Evolutionary conservation across 2,329 filamentous ascomycete genomes (phyloP), one percentile per base, ranked within the genome.

Genomic region (Diaporthe citrichinensis): DNA sequence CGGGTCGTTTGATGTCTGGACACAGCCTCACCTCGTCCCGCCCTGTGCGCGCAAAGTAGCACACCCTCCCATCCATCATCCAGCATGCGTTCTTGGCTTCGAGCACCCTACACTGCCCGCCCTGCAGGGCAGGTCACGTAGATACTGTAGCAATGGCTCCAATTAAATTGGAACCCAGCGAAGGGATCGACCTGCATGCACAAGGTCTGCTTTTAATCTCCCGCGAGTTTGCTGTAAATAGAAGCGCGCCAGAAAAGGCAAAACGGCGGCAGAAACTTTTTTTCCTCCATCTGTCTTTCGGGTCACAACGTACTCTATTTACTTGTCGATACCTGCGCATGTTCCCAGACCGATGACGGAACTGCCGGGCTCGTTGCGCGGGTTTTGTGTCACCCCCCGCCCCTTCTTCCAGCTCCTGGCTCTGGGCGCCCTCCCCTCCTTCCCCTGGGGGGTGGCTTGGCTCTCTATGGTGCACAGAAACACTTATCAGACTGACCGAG

Each of bases 161-260:
- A 69, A 69, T 69, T 46, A 69, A 69, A 55, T 53, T 69, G 65
- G 65, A 55, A 55, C 65, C 65, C 23, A n/a, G 49, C 65, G 34
- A 55, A 55, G 46, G 15, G 65, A 69, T 69, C 65, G 65, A 55
- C 65, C 23, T 55, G 49, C 65, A 69, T 55, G 65, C 46, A 69
- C 65, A 39, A 69, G 65, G 65, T 55, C 65, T 55, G 34, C 34
- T 41, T 9, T 41, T 41, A 69, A 55, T 69, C 34, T 69, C 65
- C 65, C 65, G 65, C 49, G 65, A 55, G 65, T 69, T 69, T 69
- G 34, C 65, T 41, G 65, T 55, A 69, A 69, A 69, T 69, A 69
- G 65, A 69, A 55, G 34, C 49, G 15, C 36, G 49, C 65, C 49
- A 55, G 34, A 55, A 69, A 55, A 69, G 49, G 65, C 49, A 69